Evolutionary conservation across 225 moss, liverwort and hornwort species (phyloP), one percentile per base, ranked within the genome.

Genomic region (Pleurozium schreberi): DNA sequence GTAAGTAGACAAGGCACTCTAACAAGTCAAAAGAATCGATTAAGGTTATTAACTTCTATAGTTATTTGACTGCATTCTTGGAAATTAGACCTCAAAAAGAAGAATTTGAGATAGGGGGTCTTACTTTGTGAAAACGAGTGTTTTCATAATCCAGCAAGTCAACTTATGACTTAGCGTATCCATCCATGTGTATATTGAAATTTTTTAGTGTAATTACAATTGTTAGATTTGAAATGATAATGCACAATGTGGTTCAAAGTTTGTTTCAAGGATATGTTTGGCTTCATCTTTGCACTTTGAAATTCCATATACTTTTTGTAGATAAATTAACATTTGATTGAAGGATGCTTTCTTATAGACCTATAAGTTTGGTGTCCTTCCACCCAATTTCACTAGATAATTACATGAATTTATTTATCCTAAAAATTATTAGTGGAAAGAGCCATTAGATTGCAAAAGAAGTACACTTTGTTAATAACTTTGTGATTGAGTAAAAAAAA

Each of bases 1-100:
- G 0, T 0, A 45, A 73, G 28, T 45, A 30, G 43, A 45, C 0
- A 45, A 2, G 0, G 0, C 2, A 45, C 6, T 45, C 30, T 47
- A 74, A 47, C 11, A 47, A 18, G 18, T 47, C 6, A 18, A 10
- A 74, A 47, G 1, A 47, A 10, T 74, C 47, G 10, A 47, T 18
- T 18, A 30, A 74, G 3, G 3, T 74, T 47, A 18, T 47, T 18
- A 73, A 45, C 18, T 1, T 3, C 30, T 16, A 6, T 18, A 47
- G 1, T 47, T 74, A 14, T 18, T 45, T 28, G 18, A 5, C 0
- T 1, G 0, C 10, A 73, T 30, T 30, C 3, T 30, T 47, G 18
- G 18, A 2, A 47, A 31, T 47, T 74, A 47, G 31, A 11, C 28
- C 1, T 47, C 18, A 31, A 31, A 30, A 74, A 27, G 3, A 0